Evolutionary conservation across 805 yeast genomes (phyloP), one percentile per base, ranked within the genome.

Genomic region (Candida easanensis): DNA sequence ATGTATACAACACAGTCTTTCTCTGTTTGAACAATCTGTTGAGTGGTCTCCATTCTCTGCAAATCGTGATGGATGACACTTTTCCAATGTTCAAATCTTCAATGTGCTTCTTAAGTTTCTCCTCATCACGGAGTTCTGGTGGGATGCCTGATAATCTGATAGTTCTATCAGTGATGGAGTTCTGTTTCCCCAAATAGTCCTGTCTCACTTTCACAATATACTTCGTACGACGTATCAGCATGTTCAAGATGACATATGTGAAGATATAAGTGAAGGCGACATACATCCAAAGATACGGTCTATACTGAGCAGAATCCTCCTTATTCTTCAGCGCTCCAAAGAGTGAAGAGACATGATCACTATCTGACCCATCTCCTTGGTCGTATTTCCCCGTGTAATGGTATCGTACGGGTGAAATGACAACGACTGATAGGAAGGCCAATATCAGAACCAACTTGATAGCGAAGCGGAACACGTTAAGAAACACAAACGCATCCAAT

Each of bases 141-240:
- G 98, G 97, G 4, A 91, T 88, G 0, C 98, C 98, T 28, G 91
- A 80, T 13, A 91, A 62, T 45, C 91, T 70, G 32, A 93, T 82
- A 1, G 98, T 93, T 60, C 96, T 74, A 69, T 91, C 98, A 0
- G 98, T 88, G 45, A 91, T 74, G 9, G 96, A 82, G 59, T 84
- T 84, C 61, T 90, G 97, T 49, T 75, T 77, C 0, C 98, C 97
- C 50, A 91, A 68, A 57, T 86, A 84, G 39, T 66, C 67, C 64
- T 91, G 98, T 49, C 98, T 76, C 52, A 85, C 82, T 39, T 72
- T 67, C 23, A 91, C 87, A 28, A 91, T 87, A 47, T 78, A 74
- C 49, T 72, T 71, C 0, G 97, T 85, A 54, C 86, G 90, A 14
- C 77, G 69, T 53, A 82, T 74, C 28, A 93, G 64, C 49, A 79